Conservation (phyloP, 306 rosid species). For the Spatholobus suberectus region DNA sequence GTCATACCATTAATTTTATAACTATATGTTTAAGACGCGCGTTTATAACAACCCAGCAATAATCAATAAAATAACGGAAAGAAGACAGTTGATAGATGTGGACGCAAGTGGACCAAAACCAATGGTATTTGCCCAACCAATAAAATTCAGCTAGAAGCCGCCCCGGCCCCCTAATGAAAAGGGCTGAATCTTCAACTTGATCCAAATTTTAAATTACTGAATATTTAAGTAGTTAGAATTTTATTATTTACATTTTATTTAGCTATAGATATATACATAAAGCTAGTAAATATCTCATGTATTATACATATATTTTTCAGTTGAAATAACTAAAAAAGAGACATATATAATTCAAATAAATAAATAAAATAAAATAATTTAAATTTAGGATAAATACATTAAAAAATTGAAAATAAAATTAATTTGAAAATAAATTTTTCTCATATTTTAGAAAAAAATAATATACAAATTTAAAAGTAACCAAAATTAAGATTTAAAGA, state of each 20-base stretch:
- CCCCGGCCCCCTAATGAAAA: neutral
- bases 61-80: neutral
- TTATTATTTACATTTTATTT: neutral
- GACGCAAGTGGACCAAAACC: constrained; percentile 30
- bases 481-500: neutral
- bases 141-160: constrained; percentile 14
- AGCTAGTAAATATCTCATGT: neutral
- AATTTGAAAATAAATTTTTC: neutral
- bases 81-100: neutral
- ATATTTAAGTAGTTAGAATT: neutral
- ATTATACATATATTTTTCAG: neutral
- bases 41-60: neutral
- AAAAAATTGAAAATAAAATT: neutral
- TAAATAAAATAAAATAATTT: no score
- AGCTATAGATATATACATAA: neutral
- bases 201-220: neutral
- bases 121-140: constrained; percentile 8
- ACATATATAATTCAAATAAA: no score
- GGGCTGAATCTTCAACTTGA: constrained; percentile 15
- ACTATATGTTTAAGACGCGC: neutral
- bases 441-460: neutral
- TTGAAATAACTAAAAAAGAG: neutral
- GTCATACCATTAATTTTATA: no score
- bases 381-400: neutral
- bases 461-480: neutral